These are phyloP conservation scores for Moniliella sp. DNA, from an alignment of 1,284 basidiomycete genomes.

Conservation along the genomic window DNA sequence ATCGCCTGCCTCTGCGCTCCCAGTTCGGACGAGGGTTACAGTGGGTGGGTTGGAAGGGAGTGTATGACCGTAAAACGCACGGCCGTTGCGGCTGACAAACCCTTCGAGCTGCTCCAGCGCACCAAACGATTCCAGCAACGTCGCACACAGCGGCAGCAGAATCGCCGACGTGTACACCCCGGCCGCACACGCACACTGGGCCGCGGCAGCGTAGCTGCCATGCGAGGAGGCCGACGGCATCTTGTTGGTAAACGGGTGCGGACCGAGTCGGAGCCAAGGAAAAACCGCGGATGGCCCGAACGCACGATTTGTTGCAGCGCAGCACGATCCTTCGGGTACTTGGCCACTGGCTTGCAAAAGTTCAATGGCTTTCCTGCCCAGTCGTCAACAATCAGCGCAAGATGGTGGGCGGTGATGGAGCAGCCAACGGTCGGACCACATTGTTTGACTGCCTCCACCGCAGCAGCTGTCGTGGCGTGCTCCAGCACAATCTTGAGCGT, in stretches of 20 bases:
- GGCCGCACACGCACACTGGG: slow-evolving; percentile 24
- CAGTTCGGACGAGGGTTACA: slow-evolving; percentile 11
- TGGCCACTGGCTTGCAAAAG: slow-evolving; percentile 95
- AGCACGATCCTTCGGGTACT: slow-evolving; percentile 70
- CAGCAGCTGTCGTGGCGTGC: slow-evolving; percentile 89
- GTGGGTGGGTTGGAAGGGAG: too few relatives aligned
- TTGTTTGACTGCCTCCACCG: slow-evolving; percentile 49
- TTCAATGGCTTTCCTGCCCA: slow-evolving; percentile 90
- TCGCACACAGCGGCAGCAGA: slow-evolving; percentile 27
- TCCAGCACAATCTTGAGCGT: slow-evolving; percentile 82
- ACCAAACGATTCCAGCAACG: slow-evolving; percentile 27
- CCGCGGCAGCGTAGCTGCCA: slow-evolving; percentile 6
- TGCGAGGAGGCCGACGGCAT: slow-evolving; percentile 39
- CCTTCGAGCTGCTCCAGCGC: slow-evolving; percentile 22
- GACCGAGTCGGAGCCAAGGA: slow-evolving; percentile 95
- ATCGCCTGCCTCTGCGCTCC: not conserved
- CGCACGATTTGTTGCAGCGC: slow-evolving; percentile 67
- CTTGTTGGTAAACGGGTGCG: slow-evolving; percentile 65
- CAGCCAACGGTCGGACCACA: slow-evolving; percentile 60
- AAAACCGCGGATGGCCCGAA: slow-evolving; percentile 78
- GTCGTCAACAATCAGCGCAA: slow-evolving; percentile 79
- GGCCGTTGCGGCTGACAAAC: slow-evolving; percentile 22
- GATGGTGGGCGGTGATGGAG: slow-evolving; percentile 90
- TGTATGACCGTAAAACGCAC: slow-evolving; percentile 22
- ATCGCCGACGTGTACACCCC: slow-evolving; percentile 30